Percentiles rank a stretch among this genome's conserved stretches.
Conservation (phyloP, 2,329 filamentous ascomycete genomes). For the Rutstroemia sydowiana region DNA sequence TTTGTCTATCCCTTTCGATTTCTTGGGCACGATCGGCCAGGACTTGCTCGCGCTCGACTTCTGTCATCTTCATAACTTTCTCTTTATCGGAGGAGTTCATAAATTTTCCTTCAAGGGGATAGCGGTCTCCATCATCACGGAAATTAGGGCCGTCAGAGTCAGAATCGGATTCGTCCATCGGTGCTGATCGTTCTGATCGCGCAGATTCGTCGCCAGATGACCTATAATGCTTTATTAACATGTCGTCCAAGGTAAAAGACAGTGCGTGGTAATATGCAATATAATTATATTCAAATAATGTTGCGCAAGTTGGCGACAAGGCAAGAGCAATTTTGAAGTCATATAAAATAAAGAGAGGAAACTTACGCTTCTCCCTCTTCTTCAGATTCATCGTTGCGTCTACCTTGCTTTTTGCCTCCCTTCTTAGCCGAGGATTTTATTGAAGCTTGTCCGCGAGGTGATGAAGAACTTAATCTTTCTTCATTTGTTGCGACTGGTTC, state of each 20-base stretch:
- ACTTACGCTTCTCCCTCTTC: conserved; percentile 82
- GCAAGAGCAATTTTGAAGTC: too few species aligned
- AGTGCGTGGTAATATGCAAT: too few species aligned
- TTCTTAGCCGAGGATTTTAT: conserved; percentile 39
- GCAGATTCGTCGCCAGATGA: conserved; percentile 64
- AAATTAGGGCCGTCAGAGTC: conserved; percentile 51
- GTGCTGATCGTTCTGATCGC: conserved; percentile 70
- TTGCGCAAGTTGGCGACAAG: too few species aligned
- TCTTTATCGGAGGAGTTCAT: conserved; percentile 65
- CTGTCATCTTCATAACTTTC: conserved; percentile 76
- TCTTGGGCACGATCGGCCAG: conserved; percentile 81
- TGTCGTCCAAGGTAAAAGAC: too few species aligned
- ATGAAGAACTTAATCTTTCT: conserved; percentile 48
- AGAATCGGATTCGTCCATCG: conserved; percentile 88
- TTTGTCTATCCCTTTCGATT: conserved; percentile 75
- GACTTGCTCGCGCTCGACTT: conserved; percentile 85
- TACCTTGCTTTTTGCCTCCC: conserved; percentile 41
- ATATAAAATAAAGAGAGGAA: conserved; percentile 11
- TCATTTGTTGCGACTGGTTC: conserved; percentile 43
- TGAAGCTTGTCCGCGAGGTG: conserved; percentile 32
- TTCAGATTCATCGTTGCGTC: conserved; percentile 53
- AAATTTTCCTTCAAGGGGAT: conserved; percentile 85
- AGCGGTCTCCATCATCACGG: conserved; percentile 56
- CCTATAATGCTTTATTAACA: conserved; percentile 35
- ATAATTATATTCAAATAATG: too few species aligned